Base-by-base conservation (phyloP, 1,284 basidiomycete genomes). In the Apiotrichum veenhuisii region DNA sequence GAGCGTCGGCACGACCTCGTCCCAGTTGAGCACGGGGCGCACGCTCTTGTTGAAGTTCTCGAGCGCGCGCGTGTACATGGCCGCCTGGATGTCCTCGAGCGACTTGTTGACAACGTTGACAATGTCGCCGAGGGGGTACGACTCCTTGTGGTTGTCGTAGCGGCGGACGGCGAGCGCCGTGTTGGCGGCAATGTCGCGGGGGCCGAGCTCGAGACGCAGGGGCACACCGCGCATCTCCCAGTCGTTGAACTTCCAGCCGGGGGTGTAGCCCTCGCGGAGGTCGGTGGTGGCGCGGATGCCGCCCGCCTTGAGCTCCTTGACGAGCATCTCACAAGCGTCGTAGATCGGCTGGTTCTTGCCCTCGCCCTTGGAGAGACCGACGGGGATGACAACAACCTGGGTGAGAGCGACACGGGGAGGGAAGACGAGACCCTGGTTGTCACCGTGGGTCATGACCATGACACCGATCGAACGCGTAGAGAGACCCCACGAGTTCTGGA, bases 221-320 rank as follows among this genome's bases (percentile, higher is more conserved):
- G 95, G 96, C 33, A 98, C 92, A 77, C 96, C 96, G 83, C 93
- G 91, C 79, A 96, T 87, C 81, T 99, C 96, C 93, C 95, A 98
- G 74, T 98, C 91, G 76, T 97, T 97, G 81, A 97, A 99, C 80
- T 98, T 99, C 82, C 88, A 98, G 44, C 95, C 95, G 17, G 95
- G 95, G 48, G 92, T 98, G 80, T 98, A 96, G 26, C 89, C 91
- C 20, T 98, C 95, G 54, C 95, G 82, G 64, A 94, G 80, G 78
- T 99, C 96, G 1, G 90, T 90, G 78, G 88, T 91, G 45, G 90
- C 90, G 62, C 88, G 84, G 63, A 98, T 79, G 47, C 87, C 93
- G 12, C 80, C 83, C 64, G 84, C 85, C 75, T 83, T 83, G 67
- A 91, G 80, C 55, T 80, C 82, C 72, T 81, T 81, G 23, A 88